These are phyloP conservation scores for Microbotryum silenes-acaulis DNA, from an alignment of 1,284 basidiomycete genomes.

Conservation along the genomic window DNA sequence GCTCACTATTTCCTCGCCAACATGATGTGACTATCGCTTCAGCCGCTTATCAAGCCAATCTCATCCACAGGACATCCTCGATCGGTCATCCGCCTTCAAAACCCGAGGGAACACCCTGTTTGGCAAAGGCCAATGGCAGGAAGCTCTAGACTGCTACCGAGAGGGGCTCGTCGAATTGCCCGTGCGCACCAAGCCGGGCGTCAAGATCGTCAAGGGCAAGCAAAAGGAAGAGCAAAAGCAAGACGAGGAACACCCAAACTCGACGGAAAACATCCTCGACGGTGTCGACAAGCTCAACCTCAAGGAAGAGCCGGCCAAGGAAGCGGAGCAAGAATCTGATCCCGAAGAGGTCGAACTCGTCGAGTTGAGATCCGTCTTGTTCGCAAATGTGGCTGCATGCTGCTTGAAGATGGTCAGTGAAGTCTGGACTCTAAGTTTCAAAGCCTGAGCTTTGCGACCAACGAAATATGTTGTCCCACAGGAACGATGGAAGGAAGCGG, in stretches of 20 bases:
- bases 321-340: constrained; percentile 4
- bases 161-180: constrained; percentile 26
- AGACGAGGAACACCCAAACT: neutral
- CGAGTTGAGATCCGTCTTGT: constrained; percentile 19
- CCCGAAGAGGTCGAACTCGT: constrained; percentile 8
- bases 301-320: neutral
- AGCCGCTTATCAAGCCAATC: neutral
- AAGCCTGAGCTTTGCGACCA: too few species aligned
- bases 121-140: constrained; percentile 20
- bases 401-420: constrained; percentile 26
- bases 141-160: constrained; percentile 23
- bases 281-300: neutral
- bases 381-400: constrained; percentile 28
- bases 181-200: neutral
- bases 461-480: constrained; percentile 35
- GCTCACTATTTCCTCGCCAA: too few species aligned
- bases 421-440: too few species aligned
- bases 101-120: constrained; percentile 19
- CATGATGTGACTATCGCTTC: neutral
- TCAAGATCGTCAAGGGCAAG: constrained; percentile 11
- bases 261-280: neutral
- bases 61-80: constrained; percentile 23
- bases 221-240: constrained; percentile 5
- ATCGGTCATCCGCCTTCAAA: constrained; percentile 12
- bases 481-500: constrained; percentile 66